phyloP scores from a whole-genome alignment of 345 rosid species.

The Citrus inodora region DNA sequence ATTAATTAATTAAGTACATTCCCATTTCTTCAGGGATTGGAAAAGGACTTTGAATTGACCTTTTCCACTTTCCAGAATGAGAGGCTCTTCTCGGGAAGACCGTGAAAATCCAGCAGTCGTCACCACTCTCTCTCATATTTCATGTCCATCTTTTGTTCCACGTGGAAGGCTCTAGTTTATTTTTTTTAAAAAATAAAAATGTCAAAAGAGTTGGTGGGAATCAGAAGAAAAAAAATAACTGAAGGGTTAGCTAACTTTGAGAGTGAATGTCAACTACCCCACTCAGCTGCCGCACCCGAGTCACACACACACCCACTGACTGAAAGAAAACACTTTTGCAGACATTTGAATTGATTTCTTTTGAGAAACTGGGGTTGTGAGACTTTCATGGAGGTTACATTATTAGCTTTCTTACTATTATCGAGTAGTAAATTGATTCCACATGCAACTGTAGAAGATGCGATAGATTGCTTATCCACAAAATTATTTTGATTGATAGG shows the following conservation, averaged over 20 bases:
- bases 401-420: no score
- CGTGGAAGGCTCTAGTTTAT: neutral
- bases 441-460: no score
- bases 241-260: neutral
- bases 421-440: no score
- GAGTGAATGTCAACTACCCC: slow-evolving; percentile 11
- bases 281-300: neutral
- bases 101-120: neutral
- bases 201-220: slow-evolving; percentile 28
- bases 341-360: no score
- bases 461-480: no score
- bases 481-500: no score
- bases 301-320: neutral
- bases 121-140: neutral
- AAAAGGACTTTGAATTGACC: slow-evolving; percentile 9
- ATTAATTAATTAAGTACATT: neutral
- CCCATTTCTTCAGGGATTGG: slow-evolving; percentile 20
- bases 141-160: neutral
- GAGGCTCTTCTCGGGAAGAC: slow-evolving; percentile 15
- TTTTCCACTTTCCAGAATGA: slow-evolving; percentile 9
- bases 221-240: slow-evolving; percentile 4
- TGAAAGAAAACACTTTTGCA: no score
- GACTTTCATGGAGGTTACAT: no score
- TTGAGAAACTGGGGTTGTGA: no score
- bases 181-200: neutral